phyloP scores from a whole-genome alignment of 257 asterid species.

The Cynanchum wilfordii region DNA sequence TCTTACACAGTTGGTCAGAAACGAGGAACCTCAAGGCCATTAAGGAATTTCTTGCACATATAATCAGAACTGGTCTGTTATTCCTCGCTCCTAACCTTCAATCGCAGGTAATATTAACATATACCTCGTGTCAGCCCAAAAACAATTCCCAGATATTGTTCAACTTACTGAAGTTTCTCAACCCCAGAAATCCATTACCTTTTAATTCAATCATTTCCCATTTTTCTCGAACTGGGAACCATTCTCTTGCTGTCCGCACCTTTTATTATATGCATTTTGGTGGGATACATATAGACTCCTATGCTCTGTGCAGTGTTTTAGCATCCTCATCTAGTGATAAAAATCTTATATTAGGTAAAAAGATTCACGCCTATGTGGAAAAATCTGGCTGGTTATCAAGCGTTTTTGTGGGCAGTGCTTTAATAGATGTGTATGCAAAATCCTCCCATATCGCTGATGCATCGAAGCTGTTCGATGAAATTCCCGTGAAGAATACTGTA shows the following conservation, averaged over 20 bases:
- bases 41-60: constrained; percentile 40
- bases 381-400: constrained; percentile 44
- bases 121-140: constrained; percentile 24
- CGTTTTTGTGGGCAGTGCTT: constrained; percentile 71
- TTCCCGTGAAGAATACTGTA: constrained; percentile 44
- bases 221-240: constrained; percentile 51
- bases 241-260: constrained; percentile 46
- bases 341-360: constrained; percentile 31
- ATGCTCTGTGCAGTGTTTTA: constrained; percentile 25
- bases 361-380: constrained; percentile 43
- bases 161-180: constrained; percentile 45
- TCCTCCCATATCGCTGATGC: constrained; percentile 34
- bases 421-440: constrained; percentile 54
- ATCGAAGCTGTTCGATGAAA: constrained; percentile 70
- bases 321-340: constrained; percentile 11
- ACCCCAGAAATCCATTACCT: constrained; percentile 51
- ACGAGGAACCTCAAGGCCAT: constrained; percentile 44
- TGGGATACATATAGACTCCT: constrained; percentile 56
- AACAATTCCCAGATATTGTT: constrained; percentile 26
- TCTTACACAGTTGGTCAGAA: constrained; percentile 43
- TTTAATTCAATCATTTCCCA: constrained; percentile 68
- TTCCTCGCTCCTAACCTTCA: constrained; percentile 58
- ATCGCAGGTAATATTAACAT: constrained; percentile 43
- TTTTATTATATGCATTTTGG: constrained; percentile 59
- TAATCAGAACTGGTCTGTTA: constrained; percentile 44